Base-by-base conservation (phyloP, 148 eudicot genomes). In the Amaranthus hypochondriacus region DNA sequence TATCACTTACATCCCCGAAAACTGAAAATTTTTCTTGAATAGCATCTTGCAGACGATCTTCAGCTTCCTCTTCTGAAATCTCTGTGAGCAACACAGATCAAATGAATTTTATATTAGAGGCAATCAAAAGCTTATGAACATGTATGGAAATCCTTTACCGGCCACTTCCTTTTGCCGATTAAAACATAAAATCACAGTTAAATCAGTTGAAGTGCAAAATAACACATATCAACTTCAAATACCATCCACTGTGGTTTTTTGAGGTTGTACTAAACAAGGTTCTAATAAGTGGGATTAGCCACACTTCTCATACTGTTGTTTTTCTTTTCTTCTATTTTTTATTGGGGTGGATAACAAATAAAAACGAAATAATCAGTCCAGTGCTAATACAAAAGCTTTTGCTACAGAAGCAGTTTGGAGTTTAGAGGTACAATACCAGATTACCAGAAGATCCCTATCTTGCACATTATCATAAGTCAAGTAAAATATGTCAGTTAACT, bases 11-110 rank as follows among this genome's bases (percentile, higher is more conserved):
- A 75, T 91, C 96, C 69, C 97, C 96, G 80, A 94, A 88, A 66
- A 89, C 93, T 56, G 96, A 79, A 83, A 94, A 94, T 67, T 85
- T 94, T 77, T 94, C 98, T 80, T 91, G 98, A 86, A 94, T 94
- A 71, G 92, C 98, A 76, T 91, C 90, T 77, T 94, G 98, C 78
- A 94, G 79, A 67, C 81, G 84, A 78, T 91, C 88, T 85, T 94
- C 98, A 73, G 98, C 98, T 86, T 94, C 97, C 74, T 87, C 93
- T 84, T 91, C 98, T 6, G 97, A 91, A 78, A 94, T 87, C 83
- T 94, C 98, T 94, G 88, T 65, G 87, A 11, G 81, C 52, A 74
- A 28, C 74, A 72, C 50, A 50, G 46, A 3, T 67, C 51, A 69
- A 77, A 77, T 47, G 39, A 60, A 56, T 47, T 49, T 43, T n/a